These are phyloP conservation scores for Globisporangium megalacanthum DNA, from an alignment of 352 stramenopile genomes.

Conservation along the genomic window DNA sequence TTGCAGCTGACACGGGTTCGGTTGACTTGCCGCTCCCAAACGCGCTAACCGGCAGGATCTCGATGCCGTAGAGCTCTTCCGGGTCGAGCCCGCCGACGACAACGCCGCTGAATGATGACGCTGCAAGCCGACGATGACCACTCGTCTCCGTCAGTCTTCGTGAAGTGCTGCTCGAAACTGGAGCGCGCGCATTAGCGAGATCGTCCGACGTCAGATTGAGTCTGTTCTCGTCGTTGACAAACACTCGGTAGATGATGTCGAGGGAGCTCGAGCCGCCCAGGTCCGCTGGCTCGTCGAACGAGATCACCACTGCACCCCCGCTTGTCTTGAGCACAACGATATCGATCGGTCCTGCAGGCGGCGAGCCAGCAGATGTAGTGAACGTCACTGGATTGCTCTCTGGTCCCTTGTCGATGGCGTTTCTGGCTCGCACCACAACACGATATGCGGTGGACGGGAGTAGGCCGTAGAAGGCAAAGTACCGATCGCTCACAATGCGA, in stretches of 20 bases:
- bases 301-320: constrained; percentile 39
- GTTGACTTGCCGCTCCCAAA: constrained; percentile 24
- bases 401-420: constrained; percentile 28
- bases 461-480: constrained; percentile 42
- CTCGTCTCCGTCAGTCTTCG: constrained; percentile 8
- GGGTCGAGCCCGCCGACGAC: constrained; percentile 42
- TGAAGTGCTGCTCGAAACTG: background rate
- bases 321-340: constrained; percentile 26
- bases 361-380: constrained; percentile 23
- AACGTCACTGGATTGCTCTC: constrained; percentile 28
- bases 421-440: constrained; percentile 36
- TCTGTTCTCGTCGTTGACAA: constrained; percentile 27
- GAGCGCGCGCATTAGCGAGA: background rate
- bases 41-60: constrained; percentile 34
- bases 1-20: constrained; percentile 17
- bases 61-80: constrained; percentile 42
- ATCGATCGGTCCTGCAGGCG: constrained; percentile 24
- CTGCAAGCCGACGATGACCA: constrained; percentile 8
- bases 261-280: constrained; percentile 29
- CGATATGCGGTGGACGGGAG: constrained; percentile 28
- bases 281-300: constrained; percentile 50
- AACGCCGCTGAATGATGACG: constrained; percentile 10
- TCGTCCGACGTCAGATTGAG: constrained; percentile 35
- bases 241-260: constrained; percentile 44
- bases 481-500: background rate